Evolutionary conservation across 768 basidiomycete species (phyloP), one percentile per base, ranked within the genome.

Genomic region (Podaxis sp.): DNA sequence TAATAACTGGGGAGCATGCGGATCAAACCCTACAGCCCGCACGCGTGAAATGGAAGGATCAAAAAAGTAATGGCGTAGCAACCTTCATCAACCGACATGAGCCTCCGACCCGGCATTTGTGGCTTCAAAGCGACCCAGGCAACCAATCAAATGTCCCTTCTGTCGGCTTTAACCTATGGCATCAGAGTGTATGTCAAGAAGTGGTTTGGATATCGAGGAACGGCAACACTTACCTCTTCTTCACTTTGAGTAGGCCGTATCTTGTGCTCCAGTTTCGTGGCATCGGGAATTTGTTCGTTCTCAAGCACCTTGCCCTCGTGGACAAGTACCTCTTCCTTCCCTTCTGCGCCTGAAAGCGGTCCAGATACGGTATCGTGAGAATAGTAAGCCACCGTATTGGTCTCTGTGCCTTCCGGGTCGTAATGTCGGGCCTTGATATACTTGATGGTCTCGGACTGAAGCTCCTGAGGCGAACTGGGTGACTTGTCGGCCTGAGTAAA

Each of bases 311-410:
- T 40, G 60, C 69, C 66, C 28, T 72, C 64, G 15, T 67, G 62
- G 52, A 74, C 63, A 33, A 69, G 72, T 64, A 70, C 72, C 60
- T 72, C 71, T 53, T 74, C 75, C 8, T 71, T 73, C n/a, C 75
- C 75, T 48, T 68, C 39, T 0, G 79, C 78, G 24, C 68, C 67
- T 5, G 74, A 69, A 4, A 85, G 73, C 0, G 83, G 83, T 5
- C 83, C 83, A 19, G 69, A 66, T 11, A 85, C 82, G 63, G 78
- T 74, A 59, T 85, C 83, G 39, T 71, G 73, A 46, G 68, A 48
- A 59, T 81, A 81, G 40, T 68, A 67, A 0, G 81, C 79, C 3
- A 70, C 74, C 0, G 76, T 79, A 9, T 78, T 73, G n/a, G 65
- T 59, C 7, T 71, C 68, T 15, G 69, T 67, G 38, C 69, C 68